Base-by-base conservation (phyloP, 2,329 filamentous ascomycete species). In the Immersiporthe knoxdaviesiana region DNA sequence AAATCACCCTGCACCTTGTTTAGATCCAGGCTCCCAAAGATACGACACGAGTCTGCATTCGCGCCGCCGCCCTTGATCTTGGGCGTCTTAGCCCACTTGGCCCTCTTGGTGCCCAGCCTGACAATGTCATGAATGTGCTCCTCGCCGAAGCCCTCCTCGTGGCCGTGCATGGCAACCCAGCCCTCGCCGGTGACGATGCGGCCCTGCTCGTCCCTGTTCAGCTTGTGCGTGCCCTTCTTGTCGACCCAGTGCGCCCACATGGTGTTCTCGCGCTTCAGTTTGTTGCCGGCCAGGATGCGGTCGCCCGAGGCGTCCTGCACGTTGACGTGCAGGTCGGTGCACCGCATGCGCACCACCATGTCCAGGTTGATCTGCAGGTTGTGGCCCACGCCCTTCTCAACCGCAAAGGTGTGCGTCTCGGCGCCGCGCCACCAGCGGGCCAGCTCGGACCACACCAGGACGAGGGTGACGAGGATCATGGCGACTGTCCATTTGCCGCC, bases 1-100 rank as follows among this genome's bases (percentile, higher is more conserved):
- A 99, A 98, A 79, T 99, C 95, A 4, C 95, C 96, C 81, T 97
- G 95, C 59, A 99, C 96, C 82, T 97, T 97, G 81, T 99, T 99
- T 74, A 97, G 87, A 74, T 97, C 92, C 78, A 99, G 80, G 75
- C 89, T 97, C 44, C 96, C 96, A 79, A 89, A 99, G 72, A 99
- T 89, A 62, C 96, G 89, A 79, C 96, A 99, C 72, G 92, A 91
- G 78, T 97, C 92, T 21, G 85, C 80, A 30, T 76, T 75, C 30
- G 76, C 74, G 4, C 14, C 52, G 24, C 52, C 52, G 52, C 82
- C 81, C 77, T 85, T 85, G 24, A 96, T 76, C 70, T 83, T 85
- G 1, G 94, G 94, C 2, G 93, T 96, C 85, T 92, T 94, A 47
- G 87, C 85, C 82, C 89, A 91, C 77, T 90, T 91, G 58, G 88